A percentile compares a stretch with the other conserved stretches of the same genome.
Evolutionary conservation across 495 filamentous ascomycete genomes (phyloP).

Genomic region (Talaromyces nanjingensis): DNA sequence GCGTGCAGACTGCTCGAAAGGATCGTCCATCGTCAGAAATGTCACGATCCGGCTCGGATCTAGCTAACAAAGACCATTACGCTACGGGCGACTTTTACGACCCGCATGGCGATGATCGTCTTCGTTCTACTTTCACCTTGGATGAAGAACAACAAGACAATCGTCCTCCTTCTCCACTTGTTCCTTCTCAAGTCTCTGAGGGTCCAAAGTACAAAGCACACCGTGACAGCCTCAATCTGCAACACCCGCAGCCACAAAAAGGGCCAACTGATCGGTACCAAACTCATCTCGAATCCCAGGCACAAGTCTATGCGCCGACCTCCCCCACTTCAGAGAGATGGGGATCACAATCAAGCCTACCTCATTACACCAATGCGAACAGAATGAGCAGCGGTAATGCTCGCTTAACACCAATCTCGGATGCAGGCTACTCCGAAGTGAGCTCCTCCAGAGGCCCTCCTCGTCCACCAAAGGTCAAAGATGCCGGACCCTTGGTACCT

Average conservation of each 20-base stretch:
- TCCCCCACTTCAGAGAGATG: constrained; percentile 70
- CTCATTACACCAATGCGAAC: constrained; percentile 30
- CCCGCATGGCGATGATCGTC: constrained; percentile 60
- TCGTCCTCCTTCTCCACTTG: constrained; percentile 53
- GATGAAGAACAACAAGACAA: constrained; percentile 42
- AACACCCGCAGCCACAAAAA: constrained; percentile 84
- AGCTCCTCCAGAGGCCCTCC: constrained; percentile 32
- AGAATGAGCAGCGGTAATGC: constrained; percentile 36
- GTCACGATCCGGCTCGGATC: constrained; percentile 67
- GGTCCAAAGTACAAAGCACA: constrained; percentile 88
- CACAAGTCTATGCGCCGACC: constrained; percentile 60
- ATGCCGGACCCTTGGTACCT: constrained; percentile 45
- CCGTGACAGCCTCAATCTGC: constrained; percentile 78
- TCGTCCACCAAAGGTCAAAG: constrained; percentile 47
- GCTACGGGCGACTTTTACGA: constrained; percentile 59
- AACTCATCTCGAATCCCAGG: constrained; percentile 70
- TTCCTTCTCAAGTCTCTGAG: constrained; percentile 62
- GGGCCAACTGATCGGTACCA: constrained; percentile 79
- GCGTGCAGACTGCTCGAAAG: constrained; percentile 38
- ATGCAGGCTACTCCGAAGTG: constrained; percentile 42
- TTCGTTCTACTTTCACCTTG: constrained; percentile 60
- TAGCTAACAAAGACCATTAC: constrained; percentile 46
- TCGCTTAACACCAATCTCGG: constrained; percentile 46
- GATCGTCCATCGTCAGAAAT: constrained; percentile 48
- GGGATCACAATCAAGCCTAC: constrained; percentile 52